phyloP scores from a whole-genome alignment of 306 rosid genomes.

The Myrica gale region DNA sequence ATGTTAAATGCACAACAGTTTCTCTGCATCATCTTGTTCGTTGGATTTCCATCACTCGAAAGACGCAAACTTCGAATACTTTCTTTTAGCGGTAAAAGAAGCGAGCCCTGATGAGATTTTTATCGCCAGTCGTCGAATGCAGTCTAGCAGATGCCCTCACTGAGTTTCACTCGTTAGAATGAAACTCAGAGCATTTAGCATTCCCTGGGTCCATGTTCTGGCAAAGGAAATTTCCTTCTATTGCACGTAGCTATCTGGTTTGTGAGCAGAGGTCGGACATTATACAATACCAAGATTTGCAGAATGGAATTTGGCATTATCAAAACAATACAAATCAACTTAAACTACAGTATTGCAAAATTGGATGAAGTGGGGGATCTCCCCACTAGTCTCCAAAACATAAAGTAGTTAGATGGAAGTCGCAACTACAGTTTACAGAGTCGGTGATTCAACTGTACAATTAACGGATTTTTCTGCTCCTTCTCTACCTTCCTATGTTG shows the following conservation, averaged over 20 bases:
- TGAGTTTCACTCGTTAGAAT: not conserved
- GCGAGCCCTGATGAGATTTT: too few relatives aligned
- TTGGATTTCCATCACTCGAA: not conserved
- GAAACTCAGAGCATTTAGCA: not conserved
- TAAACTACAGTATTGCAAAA: constrained; percentile 36
- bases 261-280: not conserved
- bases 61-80: not conserved
- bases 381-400: constrained; percentile 30
- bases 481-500: constrained; percentile 25
- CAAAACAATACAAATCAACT: constrained; percentile 22
- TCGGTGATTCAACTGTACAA: constrained; percentile 40
- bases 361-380: constrained; percentile 38
- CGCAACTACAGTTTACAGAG: constrained; percentile 30
- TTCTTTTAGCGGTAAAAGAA: not conserved
- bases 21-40: not conserved
- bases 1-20: not conserved
- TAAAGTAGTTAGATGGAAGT: not conserved
- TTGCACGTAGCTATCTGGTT: not conserved
- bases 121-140: not conserved
- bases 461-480: constrained; percentile 25
- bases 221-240: not conserved
- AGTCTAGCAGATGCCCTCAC: not conserved
- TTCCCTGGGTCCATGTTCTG: not conserved
- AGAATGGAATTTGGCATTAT: constrained; percentile 21
- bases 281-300: not conserved